Percentiles rank a stretch among this genome's conserved stretches.
phyloP scores from a whole-genome alignment of 2,329 filamentous ascomycete species.

The Aspergillus novofumigatus region DNA sequence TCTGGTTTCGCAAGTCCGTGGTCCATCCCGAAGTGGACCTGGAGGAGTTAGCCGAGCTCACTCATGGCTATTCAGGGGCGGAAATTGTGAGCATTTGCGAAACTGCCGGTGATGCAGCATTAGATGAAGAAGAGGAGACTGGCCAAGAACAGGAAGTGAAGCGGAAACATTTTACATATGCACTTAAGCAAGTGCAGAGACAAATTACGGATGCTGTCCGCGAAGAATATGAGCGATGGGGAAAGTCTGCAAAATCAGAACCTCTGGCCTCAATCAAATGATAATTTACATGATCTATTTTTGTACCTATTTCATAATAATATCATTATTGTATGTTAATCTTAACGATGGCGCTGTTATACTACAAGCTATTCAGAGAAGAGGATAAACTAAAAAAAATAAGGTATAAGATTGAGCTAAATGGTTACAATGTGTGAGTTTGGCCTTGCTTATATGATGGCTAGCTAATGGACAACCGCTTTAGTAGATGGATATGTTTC shows the following conservation, averaged over 20 bases:
- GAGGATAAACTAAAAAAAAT: too few relatives aligned
- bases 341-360: background rate
- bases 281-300: background rate
- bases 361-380: background rate
- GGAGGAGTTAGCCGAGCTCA: conserved; percentile 56
- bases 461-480: background rate
- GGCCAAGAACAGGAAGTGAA: conserved; percentile 34
- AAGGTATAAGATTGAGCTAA: background rate
- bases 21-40: conserved; percentile 64
- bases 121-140: conserved; percentile 50
- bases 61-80: conserved; percentile 79
- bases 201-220: conserved; percentile 60
- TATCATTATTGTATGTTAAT: background rate
- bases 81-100: conserved; percentile 66
- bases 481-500: background rate
- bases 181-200: conserved; percentile 46
- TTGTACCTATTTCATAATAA: background rate
- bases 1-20: conserved; percentile 60
- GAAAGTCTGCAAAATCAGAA: conserved; percentile 17
- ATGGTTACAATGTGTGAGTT: background rate
- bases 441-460: too few relatives aligned
- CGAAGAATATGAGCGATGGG: conserved; percentile 56
- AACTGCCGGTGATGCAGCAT: conserved; percentile 47
- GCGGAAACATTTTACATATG: conserved; percentile 42
- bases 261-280: background rate